These are phyloP conservation scores for Vickermania spadyakhi DNA, from an alignment of 208 protist species.

Conservation along the genomic window DNA sequence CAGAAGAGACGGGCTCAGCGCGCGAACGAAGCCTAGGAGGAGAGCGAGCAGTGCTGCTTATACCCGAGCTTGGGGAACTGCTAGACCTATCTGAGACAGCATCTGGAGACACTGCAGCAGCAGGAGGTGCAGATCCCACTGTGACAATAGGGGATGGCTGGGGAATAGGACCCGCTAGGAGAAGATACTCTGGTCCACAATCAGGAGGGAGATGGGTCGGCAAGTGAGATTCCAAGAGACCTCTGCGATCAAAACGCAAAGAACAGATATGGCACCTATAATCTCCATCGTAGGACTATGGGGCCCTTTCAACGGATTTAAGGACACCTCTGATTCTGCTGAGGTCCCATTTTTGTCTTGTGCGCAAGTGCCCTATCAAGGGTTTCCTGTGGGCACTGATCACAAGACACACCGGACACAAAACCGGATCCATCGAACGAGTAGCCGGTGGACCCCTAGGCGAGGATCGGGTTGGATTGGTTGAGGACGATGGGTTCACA, in stretches of 20 bases:
- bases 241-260: slow-evolving; percentile 1
- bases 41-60: neutral
- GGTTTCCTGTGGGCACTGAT: slow-evolving; percentile 4
- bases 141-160: too few species aligned
- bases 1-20: neutral
- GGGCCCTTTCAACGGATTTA: neutral
- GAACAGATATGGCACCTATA: neutral
- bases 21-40: neutral
- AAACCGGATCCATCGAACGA: neutral
- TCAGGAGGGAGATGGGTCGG: neutral
- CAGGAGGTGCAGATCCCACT: too few species aligned
- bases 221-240: slow-evolving; percentile 4
- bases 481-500: neutral
- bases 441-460: neutral
- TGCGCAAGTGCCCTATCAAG: slow-evolving; percentile 3
- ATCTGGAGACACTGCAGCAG: neutral
- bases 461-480: neutral
- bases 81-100: neutral
- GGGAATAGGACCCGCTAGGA: neutral
- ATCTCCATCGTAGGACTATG: neutral
- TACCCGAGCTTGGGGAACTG: neutral
- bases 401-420: neutral
- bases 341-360: slow-evolving; percentile 1
- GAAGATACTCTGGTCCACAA: neutral
- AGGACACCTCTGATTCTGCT: neutral